Percentiles rank a stretch among this genome's conserved stretches.
Evolutionary conservation across 2,329 filamentous ascomycete species (phyloP).

Genomic region (Cryphonectria nitschkei): DNA sequence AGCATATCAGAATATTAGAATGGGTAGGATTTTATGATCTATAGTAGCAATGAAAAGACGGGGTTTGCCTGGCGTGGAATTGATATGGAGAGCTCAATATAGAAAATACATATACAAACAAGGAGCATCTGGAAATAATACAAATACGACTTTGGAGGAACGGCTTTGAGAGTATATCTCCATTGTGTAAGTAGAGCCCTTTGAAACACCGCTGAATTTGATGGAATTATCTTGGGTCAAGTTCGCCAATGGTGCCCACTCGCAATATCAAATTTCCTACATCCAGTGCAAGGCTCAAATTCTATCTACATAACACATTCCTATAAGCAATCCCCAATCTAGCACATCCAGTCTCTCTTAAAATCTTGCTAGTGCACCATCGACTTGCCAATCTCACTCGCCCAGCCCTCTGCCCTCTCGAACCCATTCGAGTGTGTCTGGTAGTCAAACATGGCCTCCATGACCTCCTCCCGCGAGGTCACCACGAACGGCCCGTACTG

Average conservation of each 20-base stretch:
- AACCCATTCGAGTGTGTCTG: conserved; percentile 76
- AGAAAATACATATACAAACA: not conserved
- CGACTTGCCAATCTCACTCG: conserved; percentile 83
- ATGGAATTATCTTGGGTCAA: not conserved
- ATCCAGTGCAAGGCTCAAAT: not conserved
- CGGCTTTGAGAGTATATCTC: not conserved
- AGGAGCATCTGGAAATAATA: not conserved
- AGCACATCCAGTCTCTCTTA: conserved; percentile 5
- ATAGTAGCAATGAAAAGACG: not conserved
- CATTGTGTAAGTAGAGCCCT: not conserved
- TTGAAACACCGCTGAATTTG: not conserved
- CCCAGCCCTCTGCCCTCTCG: conserved; percentile 77
- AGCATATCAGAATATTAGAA: not conserved
- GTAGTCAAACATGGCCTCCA: conserved; percentile 77
- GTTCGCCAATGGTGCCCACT: not conserved
- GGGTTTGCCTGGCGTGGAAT: too few species aligned
- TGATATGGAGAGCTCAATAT: not conserved
- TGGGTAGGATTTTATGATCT: not conserved
- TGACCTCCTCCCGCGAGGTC: conserved; percentile 71
- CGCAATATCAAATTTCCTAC: not conserved
- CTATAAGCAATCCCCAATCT: too few species aligned
- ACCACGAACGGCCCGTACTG: conserved; percentile 89
- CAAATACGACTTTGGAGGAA: not conserved
- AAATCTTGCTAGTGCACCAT: conserved; percentile 54
- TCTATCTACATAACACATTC: not conserved